phyloP scores from a whole-genome alignment of 2,329 filamentous ascomycete species.

The Cordyceps javanica region DNA sequence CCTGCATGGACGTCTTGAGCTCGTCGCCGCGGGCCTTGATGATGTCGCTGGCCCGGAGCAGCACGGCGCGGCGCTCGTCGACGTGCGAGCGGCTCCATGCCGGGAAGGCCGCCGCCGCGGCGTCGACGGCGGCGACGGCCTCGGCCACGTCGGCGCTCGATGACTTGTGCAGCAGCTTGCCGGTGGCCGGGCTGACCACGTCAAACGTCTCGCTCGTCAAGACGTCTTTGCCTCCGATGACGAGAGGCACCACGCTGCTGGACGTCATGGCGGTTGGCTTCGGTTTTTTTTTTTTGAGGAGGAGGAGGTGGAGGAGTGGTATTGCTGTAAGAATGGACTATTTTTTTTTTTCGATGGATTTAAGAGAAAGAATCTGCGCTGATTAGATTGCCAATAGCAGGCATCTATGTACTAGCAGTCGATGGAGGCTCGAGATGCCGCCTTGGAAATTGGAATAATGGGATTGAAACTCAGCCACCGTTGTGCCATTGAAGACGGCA shows the following conservation, averaged over 20 bases:
- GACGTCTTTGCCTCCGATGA: constrained; percentile 40
- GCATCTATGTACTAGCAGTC: too few relatives aligned
- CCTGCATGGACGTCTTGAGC: constrained; percentile 50
- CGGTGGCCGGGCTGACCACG: constrained; percentile 51
- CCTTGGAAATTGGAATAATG: too few relatives aligned
- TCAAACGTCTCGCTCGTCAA: constrained; percentile 43
- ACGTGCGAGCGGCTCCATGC: constrained; percentile 62
- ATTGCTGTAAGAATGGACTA: too few relatives aligned
- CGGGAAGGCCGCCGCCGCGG: constrained; percentile 61
- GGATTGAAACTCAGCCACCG: too few relatives aligned
- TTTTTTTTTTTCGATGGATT: too few relatives aligned
- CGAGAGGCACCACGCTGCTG: constrained; percentile 30
- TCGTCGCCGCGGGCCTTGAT: constrained; percentile 55
- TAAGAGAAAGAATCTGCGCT: too few relatives aligned
- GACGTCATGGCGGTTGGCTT: too few relatives aligned
- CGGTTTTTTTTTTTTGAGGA: too few relatives aligned
- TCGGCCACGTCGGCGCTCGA: constrained; percentile 26
- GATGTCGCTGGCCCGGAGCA: constrained; percentile 62
- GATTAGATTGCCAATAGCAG: too few relatives aligned
- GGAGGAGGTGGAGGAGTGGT: background rate
- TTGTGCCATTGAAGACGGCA: too few relatives aligned
- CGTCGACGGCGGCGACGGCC: constrained; percentile 45
- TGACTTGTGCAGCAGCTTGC: constrained; percentile 38
- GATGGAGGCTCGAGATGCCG: too few relatives aligned
- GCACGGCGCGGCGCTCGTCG: constrained; percentile 57